Evolutionary conservation across 192 early-diverging fungal genomes (phyloP).

Genomic region (Chytriomyces sp.): DNA sequence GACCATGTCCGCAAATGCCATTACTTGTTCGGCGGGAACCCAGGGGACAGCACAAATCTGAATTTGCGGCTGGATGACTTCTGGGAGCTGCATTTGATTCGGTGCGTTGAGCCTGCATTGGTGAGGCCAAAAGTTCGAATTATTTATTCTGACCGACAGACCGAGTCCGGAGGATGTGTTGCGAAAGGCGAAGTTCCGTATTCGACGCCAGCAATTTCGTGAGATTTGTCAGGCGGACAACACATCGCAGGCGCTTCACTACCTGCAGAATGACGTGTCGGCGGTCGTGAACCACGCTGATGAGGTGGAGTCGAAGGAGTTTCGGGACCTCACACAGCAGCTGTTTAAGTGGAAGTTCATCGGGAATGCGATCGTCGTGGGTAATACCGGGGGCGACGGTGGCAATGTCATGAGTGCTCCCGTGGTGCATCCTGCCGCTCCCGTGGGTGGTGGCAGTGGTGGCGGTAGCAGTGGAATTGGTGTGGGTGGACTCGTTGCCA

Average conservation of each 20-base stretch:
- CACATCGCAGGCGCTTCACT: constrained; percentile 64
- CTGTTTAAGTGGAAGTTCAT: constrained; percentile 48
- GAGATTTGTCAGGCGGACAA: constrained; percentile 67
- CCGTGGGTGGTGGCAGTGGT: not conserved
- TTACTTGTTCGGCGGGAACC: constrained; percentile 95
- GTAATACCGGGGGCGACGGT: too few species aligned
- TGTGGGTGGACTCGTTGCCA: constrained; percentile 8
- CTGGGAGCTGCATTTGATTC: constrained; percentile 72
- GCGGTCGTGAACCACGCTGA: constrained; percentile 69
- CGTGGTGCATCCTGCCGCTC: too few species aligned
- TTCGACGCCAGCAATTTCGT: constrained; percentile 78
- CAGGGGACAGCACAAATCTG: constrained; percentile 64
- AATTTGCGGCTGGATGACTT: constrained; percentile 79
- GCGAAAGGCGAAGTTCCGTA: constrained; percentile 69
- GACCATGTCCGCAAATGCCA: constrained; percentile 70
- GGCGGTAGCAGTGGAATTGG: not conserved
- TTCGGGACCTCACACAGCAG: constrained; percentile 47
- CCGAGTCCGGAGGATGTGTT: constrained; percentile 71
- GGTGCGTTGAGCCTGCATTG: constrained; percentile 45
- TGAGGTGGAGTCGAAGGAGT: constrained; percentile 46
- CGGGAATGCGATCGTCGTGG: not conserved
- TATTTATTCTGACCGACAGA: constrained; percentile 25
- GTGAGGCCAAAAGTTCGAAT: not conserved
- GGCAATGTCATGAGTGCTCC: too few species aligned
- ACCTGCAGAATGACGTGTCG: constrained; percentile 72